These are phyloP conservation scores for Jaltomata sinuosa DNA, from an alignment of 257 asterid genomes.

Conservation along the genomic window DNA sequence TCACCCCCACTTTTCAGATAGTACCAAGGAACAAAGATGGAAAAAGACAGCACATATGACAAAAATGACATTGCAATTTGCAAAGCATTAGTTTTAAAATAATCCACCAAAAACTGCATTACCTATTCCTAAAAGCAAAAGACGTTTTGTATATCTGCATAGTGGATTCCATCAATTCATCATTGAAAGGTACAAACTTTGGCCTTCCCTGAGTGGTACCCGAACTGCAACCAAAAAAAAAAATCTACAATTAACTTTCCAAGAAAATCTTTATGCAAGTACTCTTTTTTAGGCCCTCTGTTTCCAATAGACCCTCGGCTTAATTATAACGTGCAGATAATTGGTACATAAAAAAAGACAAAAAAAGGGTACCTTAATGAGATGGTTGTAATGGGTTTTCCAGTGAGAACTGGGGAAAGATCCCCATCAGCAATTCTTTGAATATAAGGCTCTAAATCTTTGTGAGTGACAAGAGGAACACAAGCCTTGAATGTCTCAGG, in stretches of 20 bases:
- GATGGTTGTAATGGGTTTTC: slow-evolving; percentile 68
- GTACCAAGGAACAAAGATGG: background rate
- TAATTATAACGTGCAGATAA: background rate
- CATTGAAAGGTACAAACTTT: slow-evolving; percentile 96
- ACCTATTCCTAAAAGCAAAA: slow-evolving; percentile 86
- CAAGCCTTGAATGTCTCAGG: slow-evolving; percentile 47
- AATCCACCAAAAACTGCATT: background rate
- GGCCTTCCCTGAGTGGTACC: slow-evolving; percentile 99
- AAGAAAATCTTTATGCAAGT: background rate
- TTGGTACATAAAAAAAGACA: background rate
- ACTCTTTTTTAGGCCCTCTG: background rate
- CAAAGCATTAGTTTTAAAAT: background rate
- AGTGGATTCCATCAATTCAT: slow-evolving; percentile 81
- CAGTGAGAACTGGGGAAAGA: slow-evolving; percentile 53
- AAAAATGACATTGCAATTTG: background rate
- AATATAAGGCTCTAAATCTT: slow-evolving; percentile 76
- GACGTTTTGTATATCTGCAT: slow-evolving; percentile 86
- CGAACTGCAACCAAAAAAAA: slow-evolving; percentile 47
- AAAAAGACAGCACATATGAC: background rate
- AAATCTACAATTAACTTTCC: background rate
- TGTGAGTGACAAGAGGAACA: slow-evolving; percentile 65
- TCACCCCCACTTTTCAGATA: background rate
- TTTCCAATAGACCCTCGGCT: background rate
- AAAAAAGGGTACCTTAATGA: slow-evolving; percentile 55
- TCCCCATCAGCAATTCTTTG: slow-evolving; percentile 69